A percentile compares a stretch with the other conserved stretches of the same genome.
Evolutionary conservation across 2,329 filamentous ascomycete species (phyloP).

Genomic region (Coniella lustricola): DNA sequence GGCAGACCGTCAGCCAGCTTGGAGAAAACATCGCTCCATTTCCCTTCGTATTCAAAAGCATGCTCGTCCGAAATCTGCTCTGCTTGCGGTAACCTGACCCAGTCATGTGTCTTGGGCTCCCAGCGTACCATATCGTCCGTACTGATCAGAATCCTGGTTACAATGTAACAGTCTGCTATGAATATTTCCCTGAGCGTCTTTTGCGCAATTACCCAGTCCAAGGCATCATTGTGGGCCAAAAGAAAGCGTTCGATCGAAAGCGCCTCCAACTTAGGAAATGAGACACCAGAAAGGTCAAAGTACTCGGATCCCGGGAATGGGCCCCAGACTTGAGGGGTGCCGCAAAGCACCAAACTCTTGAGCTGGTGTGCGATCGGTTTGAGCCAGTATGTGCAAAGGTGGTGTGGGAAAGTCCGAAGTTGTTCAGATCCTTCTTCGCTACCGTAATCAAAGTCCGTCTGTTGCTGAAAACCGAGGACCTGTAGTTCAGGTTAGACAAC

Average conservation of each 20-base stretch:
- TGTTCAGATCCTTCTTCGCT: slow-evolving; percentile 1
- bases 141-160: background rate
- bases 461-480: too few relatives aligned
- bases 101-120: slow-evolving; percentile 2
- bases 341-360: slow-evolving; percentile 6
- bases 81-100: background rate
- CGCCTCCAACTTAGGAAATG: slow-evolving; percentile 4
- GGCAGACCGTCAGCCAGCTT: slow-evolving; percentile 3
- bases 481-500: too few relatives aligned
- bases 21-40: slow-evolving; percentile 6
- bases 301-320: slow-evolving; percentile 7
- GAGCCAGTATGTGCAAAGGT: slow-evolving; percentile 6
- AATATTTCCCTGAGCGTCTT: slow-evolving; percentile 2
- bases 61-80: background rate
- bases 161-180: slow-evolving; percentile 6
- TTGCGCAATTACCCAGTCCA: slow-evolving; percentile 7
- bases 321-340: slow-evolving; percentile 4
- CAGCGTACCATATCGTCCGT: background rate
- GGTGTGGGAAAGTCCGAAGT: slow-evolving; percentile 6
- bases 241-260: background rate
- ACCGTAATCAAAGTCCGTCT: background rate
- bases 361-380: slow-evolving; percentile 5
- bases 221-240: slow-evolving; percentile 4
- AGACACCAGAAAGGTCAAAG: slow-evolving; percentile 4
- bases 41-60: slow-evolving; percentile 2